phyloP scores from a whole-genome alignment of 345 rosid genomes.

The Eucalyptus tenuipes region DNA sequence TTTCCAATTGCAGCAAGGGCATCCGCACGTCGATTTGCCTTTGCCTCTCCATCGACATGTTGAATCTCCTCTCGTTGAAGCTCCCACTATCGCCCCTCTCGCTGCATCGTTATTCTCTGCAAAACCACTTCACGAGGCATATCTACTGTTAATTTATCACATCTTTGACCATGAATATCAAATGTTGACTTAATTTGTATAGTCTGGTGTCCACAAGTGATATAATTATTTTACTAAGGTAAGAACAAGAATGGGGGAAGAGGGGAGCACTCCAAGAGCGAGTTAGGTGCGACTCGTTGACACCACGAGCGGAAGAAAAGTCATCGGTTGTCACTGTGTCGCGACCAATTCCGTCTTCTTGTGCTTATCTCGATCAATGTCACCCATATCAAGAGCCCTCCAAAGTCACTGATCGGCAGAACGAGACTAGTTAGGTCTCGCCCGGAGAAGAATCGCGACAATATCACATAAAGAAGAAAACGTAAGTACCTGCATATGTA shows the following conservation, averaged over 20 bases:
- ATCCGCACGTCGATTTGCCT: too few species aligned
- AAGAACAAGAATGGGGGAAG: background rate
- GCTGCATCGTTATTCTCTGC: background rate
- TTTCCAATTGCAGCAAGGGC: too few species aligned
- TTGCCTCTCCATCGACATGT: too few species aligned
- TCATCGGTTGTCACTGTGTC: background rate
- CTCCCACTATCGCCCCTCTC: background rate
- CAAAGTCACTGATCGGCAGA: background rate
- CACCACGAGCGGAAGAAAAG: background rate
- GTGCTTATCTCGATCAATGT: background rate
- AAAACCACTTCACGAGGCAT: background rate
- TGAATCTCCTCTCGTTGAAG: background rate
- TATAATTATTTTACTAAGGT: background rate
- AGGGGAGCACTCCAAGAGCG: background rate
- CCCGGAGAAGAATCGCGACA: background rate
- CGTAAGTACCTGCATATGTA: background rate
- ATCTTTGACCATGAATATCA: background rate
- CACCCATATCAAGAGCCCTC: background rate
- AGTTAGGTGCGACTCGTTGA: background rate
- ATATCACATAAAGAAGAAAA: background rate
- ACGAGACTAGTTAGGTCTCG: background rate
- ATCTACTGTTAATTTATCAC: background rate
- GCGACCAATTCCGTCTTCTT: background rate
- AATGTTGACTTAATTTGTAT: background rate
- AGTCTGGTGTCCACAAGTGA: background rate